Base-by-base conservation (phyloP, 805 yeast species). In the Candida nonsorbophila region DNA sequence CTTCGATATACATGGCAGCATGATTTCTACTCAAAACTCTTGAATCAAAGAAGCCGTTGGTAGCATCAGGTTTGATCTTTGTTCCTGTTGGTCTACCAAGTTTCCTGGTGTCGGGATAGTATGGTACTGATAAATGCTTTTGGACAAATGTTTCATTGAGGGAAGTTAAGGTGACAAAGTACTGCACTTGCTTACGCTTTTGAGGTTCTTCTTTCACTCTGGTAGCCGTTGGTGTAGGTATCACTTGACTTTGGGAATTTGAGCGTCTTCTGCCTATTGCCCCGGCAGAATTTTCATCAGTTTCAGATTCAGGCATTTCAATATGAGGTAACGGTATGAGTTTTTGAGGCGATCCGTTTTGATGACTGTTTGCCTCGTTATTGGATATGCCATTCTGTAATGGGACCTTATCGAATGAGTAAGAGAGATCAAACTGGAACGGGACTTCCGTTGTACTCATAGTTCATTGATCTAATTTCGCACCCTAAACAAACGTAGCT, bases 21-120 rank as follows among this genome's bases (percentile, higher is more conserved):
- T 92, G 99, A 48, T 84, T 92, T 41, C 99, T 67, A 12, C 94
- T 80, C 25, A 92, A 69, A 7, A 94, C 97, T 16, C 97, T 67
- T 7, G 96, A 85, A 57, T 92, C 97, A 49, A 92, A 92, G 52
- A 73, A 88, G 1, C 97, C 98, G 51, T 94, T 94, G 20, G 83
- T 79, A 2, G 84, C 63, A 37, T 69, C 74, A 20, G 75, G 76
- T 32, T 68, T 66, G 25, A 69, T 64, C 37, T 68, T 70, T 3
- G 84, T 66, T 40, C 81, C 83, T 11, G 84, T 79, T 26, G 95
- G 97, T 32, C 99, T 72, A 1, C 99, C 99, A 14, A 92, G 65
- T 49, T 85, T 85, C 29, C 88, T 58, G 3, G 85, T 78, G 9
- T 84, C 87, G 0, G 99, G 98, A 34, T 65, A 68, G 33, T 74